Evolutionary conservation across 805 yeast genomes (phyloP), one percentile per base, ranked within the genome.

Genomic region (Kuraishia borneana): DNA sequence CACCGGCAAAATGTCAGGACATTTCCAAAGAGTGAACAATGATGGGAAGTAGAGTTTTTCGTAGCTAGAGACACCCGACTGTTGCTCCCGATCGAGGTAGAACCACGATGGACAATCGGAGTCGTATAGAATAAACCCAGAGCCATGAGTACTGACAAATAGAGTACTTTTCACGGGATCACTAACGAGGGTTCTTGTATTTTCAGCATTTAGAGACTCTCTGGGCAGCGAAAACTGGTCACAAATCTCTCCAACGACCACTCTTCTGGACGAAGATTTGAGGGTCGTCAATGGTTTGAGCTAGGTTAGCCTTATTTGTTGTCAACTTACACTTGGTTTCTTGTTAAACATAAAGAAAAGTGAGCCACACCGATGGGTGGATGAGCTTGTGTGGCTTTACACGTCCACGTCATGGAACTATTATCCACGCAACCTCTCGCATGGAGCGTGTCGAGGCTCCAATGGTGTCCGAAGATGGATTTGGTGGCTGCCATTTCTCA

Each of bases 231-330:
- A 46, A 43, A 65, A 75, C 20, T 45, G 50, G 17, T 53, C 44
- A 41, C 73, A 60, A 21, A 79, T 61, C 4, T 50, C 44, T 4
- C 51, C 44, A 8, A 74, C 52, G 18, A 78, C 52, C 41, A 66
- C 67, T 42, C 83, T 69, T 27, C 92, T 62, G 42, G 85, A 96
- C 0, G 95, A 81, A 10, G 83, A 72, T 54, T 85, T 87, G 39
- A 92, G 63, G 45, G 84, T 83, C 16, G 94, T 70, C 34, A 75
- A 62, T 3, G 94, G 76, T 56, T 87, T 88, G 37, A 79, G 61
- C 48, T 32, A n/a, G 27, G 27, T 30, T 31, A 21, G 19, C 34
- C 23, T 21, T 20, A 30, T 39, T 33, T 41, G 38, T 28, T 46
- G 49, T 33, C 45, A 46, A 48, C 57, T 33, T 36, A 55, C 61